A percentile compares a stretch with the other conserved stretches of the same genome.
Conservation (phyloP, 495 filamentous ascomycete genomes). For the Tuber melanosporum region DNA sequence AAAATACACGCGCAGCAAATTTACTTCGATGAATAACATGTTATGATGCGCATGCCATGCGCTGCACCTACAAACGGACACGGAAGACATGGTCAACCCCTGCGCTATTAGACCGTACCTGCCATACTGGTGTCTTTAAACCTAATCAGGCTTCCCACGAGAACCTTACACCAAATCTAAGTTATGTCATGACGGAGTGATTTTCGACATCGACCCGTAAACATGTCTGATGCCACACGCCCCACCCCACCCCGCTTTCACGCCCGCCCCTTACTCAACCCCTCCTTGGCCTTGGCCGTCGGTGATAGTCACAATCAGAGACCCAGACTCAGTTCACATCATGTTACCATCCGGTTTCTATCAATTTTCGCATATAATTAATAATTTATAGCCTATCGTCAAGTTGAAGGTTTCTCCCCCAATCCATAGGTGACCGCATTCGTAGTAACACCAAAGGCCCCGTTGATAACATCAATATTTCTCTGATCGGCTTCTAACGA, state of each 20-base stretch:
- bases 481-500: neutral
- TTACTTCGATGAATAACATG: slow-evolving; percentile 4
- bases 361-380: neutral
- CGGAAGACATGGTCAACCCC: neutral
- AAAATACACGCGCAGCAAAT: neutral
- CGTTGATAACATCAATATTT: neutral
- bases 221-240: neutral
- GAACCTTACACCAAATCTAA: neutral
- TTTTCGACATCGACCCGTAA: neutral
- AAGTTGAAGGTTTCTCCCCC: neutral
- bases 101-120: neutral
- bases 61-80: neutral
- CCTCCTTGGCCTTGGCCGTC: neutral
- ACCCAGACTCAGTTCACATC: neutral
- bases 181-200: neutral
- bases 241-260: neutral
- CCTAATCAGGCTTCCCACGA: neutral
- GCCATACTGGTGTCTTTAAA: neutral
- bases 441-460: neutral
- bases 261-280: neutral
- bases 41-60: slow-evolving; percentile 1
- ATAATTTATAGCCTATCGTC: neutral
- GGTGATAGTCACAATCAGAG: neutral
- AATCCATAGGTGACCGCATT: neutral
- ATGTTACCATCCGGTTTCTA: neutral